A percentile compares a stretch with the other conserved stretches of the same genome.
These are phyloP conservation scores for Naematelia aurantialba DNA, from an alignment of 768 basidiomycete species.

Conservation along the genomic window DNA sequence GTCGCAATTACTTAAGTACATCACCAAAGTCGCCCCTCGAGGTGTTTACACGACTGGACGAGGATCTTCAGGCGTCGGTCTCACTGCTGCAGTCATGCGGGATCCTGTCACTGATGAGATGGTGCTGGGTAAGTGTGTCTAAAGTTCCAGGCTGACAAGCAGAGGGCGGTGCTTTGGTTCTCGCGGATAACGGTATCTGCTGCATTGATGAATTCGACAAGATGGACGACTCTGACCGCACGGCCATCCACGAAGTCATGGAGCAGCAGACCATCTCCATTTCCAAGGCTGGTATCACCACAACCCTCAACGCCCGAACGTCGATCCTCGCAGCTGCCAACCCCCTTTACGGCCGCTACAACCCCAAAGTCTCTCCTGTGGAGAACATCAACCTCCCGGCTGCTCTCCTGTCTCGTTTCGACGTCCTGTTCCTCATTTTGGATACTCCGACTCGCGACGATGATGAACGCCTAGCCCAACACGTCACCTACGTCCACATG, in stretches of 20 bases:
- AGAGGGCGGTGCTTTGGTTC: slow-evolving; percentile 99
- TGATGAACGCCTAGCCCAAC: slow-evolving; percentile 91
- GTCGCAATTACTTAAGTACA: slow-evolving; percentile 81
- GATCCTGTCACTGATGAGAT: slow-evolving; percentile 99
- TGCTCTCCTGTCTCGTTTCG: slow-evolving; percentile 91
- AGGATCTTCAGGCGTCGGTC: slow-evolving; percentile 96
- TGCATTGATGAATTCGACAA: slow-evolving; percentile 99
- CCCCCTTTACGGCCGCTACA: slow-evolving; percentile 95
- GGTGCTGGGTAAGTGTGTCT: slow-evolving; percentile 73
- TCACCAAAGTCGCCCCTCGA: slow-evolving; percentile 94
- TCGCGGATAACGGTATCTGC: slow-evolving; percentile 98
- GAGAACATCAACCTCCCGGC: slow-evolving; percentile 99
- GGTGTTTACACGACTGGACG: slow-evolving; percentile 98
- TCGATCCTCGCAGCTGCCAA: slow-evolving; percentile 86
- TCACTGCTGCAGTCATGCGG: slow-evolving; percentile 98
- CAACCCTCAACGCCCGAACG: slow-evolving; percentile 57
- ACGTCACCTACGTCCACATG: slow-evolving; percentile 99
- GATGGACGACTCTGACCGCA: slow-evolving; percentile 97
- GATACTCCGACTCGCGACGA: slow-evolving; percentile 93
- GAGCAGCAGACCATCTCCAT: slow-evolving; percentile 59
- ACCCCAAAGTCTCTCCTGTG: slow-evolving; percentile 92
- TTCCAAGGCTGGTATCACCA: slow-evolving; percentile 58
- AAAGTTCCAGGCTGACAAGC: slow-evolving; percentile 17
- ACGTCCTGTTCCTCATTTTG: slow-evolving; percentile 90
- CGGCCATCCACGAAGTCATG: slow-evolving; percentile 99